A percentile compares a stretch with the other conserved stretches of the same genome.
Evolutionary conservation across 1,139 yeast genomes (phyloP).

Genomic region (Suhomyces bribrorum): DNA sequence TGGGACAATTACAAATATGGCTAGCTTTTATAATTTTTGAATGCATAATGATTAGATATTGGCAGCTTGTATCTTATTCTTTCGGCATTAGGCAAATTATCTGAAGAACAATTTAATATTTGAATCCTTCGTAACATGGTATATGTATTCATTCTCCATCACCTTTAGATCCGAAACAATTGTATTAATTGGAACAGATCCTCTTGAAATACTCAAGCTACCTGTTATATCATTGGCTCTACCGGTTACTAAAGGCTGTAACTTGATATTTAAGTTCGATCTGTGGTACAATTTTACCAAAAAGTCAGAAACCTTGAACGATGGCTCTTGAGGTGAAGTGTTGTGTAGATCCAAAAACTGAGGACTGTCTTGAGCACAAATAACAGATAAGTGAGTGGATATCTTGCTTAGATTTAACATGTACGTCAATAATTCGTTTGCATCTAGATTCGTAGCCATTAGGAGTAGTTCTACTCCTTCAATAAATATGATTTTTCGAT

Average conservation of each 20-base stretch:
- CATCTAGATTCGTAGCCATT: conserved; percentile 38
- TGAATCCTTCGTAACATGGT: conserved; percentile 59
- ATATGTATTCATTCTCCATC: conserved; percentile 65
- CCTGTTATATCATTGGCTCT: conserved; percentile 86
- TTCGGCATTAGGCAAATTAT: no score
- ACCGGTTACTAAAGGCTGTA: conserved; percentile 75
- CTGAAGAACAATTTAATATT: conserved; percentile 46
- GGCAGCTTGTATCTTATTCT: no score
- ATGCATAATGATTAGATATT: no score
- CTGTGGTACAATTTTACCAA: conserved; percentile 51
- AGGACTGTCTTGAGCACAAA: conserved; percentile 39
- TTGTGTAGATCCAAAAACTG: conserved; percentile 37
- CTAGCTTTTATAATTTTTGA: no score
- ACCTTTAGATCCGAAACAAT: conserved; percentile 27
- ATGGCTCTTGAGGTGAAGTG: conserved; percentile 32
- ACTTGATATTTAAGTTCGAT: conserved; percentile 50
- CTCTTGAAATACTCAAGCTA: conserved; percentile 56
- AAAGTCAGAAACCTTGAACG: conserved; percentile 45
- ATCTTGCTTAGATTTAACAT: conserved; percentile 38
- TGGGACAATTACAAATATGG: conserved; percentile 11
- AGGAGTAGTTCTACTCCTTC: conserved; percentile 55
- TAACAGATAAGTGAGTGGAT: conserved; percentile 36
- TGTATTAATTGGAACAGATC: conserved; percentile 38
- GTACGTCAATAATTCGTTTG: conserved; percentile 36
- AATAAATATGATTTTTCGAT: conserved; percentile 34